These are phyloP conservation scores for Phytophthora ramorum DNA, from an alignment of 352 stramenopile species.

Conservation along the genomic window DNA sequence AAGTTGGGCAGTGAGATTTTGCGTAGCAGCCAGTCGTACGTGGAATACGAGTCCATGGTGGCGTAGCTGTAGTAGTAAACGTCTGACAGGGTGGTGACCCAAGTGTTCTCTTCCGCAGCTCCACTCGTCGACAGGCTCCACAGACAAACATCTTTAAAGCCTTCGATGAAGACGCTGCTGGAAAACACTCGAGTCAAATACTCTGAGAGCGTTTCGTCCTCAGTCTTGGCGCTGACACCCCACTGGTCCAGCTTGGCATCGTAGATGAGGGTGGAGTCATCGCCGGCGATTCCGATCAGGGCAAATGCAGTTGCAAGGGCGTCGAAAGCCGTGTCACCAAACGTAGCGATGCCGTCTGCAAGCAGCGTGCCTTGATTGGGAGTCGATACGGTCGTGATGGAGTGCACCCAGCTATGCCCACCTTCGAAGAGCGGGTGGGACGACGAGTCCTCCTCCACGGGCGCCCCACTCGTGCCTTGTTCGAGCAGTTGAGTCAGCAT, in stretches of 20 bases:
- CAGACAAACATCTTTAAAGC: slow-evolving; percentile 40
- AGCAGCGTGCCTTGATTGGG: slow-evolving; percentile 56
- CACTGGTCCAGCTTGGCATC: slow-evolving; percentile 64
- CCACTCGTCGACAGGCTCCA: slow-evolving; percentile 37
- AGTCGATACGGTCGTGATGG: slow-evolving; percentile 53
- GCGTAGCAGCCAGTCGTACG: slow-evolving; percentile 27
- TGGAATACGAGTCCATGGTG: slow-evolving; percentile 32
- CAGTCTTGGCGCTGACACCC: slow-evolving; percentile 36
- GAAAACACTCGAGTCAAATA: slow-evolving; percentile 50
- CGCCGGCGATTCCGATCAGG: slow-evolving; percentile 34
- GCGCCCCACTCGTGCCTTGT: slow-evolving; percentile 44
- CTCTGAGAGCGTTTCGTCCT: slow-evolving; percentile 32
- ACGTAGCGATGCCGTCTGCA: slow-evolving; percentile 38
- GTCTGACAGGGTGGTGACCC: slow-evolving; percentile 43
- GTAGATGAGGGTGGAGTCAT: slow-evolving; percentile 38
- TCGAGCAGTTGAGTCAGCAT: slow-evolving; percentile 65
- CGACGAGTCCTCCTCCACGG: slow-evolving; percentile 18
- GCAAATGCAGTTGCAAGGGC: slow-evolving; percentile 33
- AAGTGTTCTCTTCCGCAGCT: slow-evolving; percentile 42
- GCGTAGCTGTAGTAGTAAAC: slow-evolving; percentile 49
- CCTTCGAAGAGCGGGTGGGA: slow-evolving; percentile 46
- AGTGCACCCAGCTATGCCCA: slow-evolving; percentile 58
- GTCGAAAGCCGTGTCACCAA: slow-evolving; percentile 48
- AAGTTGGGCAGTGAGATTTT: slow-evolving; percentile 55
- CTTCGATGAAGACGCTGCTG: slow-evolving; percentile 36